A percentile compares a stretch with the other conserved stretches of the same genome.
These are phyloP conservation scores for Mycosphaerelloides madeirae DNA, from an alignment of 2,329 filamentous ascomycete species.

Conservation along the genomic window DNA sequence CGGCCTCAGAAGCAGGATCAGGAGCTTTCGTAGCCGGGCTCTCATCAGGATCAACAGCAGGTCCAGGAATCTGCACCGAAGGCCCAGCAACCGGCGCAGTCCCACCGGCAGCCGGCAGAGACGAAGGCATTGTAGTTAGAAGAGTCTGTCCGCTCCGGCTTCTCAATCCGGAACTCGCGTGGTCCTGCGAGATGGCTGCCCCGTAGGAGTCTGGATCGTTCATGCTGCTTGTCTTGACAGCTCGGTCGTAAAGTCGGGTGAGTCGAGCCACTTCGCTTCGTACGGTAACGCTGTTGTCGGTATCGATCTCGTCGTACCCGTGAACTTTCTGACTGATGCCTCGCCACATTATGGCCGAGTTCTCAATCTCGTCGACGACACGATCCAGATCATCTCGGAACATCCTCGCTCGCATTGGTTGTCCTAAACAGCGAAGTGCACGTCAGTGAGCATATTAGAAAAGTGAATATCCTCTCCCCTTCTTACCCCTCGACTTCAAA, in stretches of 20 bases:
- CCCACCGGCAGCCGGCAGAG: conserved; percentile 5
- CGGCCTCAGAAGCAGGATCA: conserved; percentile 2
- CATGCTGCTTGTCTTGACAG: conserved; percentile 35
- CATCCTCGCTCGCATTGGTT: conserved; percentile 39
- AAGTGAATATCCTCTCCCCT: too few relatives aligned
- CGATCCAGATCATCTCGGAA: conserved; percentile 39
- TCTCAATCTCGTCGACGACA: conserved; percentile 40
- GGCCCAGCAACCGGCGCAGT: conserved; percentile 8
- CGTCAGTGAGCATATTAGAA: too few relatives aligned
- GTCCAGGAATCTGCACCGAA: background rate
- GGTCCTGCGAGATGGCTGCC: conserved; percentile 23
- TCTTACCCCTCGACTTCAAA: conserved; percentile 36
- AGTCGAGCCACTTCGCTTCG: conserved; percentile 33
- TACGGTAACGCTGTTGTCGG: conserved; percentile 41
- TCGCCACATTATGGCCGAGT: conserved; percentile 40
- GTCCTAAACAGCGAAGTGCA: too few relatives aligned
- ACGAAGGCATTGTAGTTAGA: conserved; percentile 6
- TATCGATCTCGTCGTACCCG: conserved; percentile 45
- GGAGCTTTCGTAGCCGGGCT: conserved; percentile 25
- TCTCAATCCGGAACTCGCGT: conserved; percentile 23
- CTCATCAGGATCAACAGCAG: conserved; percentile 25
- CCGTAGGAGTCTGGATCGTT: conserved; percentile 40
- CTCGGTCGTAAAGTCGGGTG: conserved; percentile 37
- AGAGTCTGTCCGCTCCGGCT: conserved; percentile 15
- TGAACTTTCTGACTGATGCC: conserved; percentile 41